These are phyloP conservation scores for Terfezia boudieri DNA, from an alignment of 495 filamentous ascomycete species.

Conservation along the genomic window DNA sequence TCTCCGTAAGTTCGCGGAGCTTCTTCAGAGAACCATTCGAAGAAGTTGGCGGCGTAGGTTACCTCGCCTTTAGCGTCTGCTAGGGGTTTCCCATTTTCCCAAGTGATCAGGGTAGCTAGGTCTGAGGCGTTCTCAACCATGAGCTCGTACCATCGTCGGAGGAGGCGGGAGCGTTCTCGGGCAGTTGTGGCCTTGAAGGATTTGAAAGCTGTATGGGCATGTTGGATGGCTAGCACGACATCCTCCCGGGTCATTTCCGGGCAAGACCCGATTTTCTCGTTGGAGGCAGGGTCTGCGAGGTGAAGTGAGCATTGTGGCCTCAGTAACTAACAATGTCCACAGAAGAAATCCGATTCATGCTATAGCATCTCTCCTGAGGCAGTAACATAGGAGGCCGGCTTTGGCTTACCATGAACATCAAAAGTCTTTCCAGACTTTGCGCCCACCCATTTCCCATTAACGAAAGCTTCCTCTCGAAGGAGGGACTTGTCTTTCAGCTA, in stretches of 20 bases:
- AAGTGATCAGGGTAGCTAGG: constrained; percentile 70
- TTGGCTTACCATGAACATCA: constrained; percentile 39
- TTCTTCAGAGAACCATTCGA: constrained; percentile 63
- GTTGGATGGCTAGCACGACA: constrained; percentile 38
- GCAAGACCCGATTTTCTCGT: constrained; percentile 42
- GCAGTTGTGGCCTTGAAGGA: constrained; percentile 51
- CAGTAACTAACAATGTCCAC: constrained; percentile 4
- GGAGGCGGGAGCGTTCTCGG: constrained; percentile 58
- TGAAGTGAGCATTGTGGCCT: background rate
- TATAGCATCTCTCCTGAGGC: background rate
- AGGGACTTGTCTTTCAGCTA: constrained; percentile 67
- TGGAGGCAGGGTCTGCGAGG: constrained; percentile 37
- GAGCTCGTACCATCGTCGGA: constrained; percentile 77
- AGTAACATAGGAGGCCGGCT: background rate
- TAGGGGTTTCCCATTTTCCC: constrained; percentile 55
- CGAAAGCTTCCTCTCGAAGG: constrained; percentile 57
- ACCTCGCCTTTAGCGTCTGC: constrained; percentile 52
- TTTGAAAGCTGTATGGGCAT: constrained; percentile 46
- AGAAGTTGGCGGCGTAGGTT: constrained; percentile 47
- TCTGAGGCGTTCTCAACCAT: constrained; percentile 76
- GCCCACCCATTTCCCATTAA: constrained; percentile 58
- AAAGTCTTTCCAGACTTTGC: constrained; percentile 49
- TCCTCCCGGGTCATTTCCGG: constrained; percentile 45
- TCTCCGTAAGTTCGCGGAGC: constrained; percentile 47
- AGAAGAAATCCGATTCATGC: constrained; percentile 1